phyloP scores from a whole-genome alignment of 2,329 filamentous ascomycete genomes.

The Cladosporium sp. region DNA sequence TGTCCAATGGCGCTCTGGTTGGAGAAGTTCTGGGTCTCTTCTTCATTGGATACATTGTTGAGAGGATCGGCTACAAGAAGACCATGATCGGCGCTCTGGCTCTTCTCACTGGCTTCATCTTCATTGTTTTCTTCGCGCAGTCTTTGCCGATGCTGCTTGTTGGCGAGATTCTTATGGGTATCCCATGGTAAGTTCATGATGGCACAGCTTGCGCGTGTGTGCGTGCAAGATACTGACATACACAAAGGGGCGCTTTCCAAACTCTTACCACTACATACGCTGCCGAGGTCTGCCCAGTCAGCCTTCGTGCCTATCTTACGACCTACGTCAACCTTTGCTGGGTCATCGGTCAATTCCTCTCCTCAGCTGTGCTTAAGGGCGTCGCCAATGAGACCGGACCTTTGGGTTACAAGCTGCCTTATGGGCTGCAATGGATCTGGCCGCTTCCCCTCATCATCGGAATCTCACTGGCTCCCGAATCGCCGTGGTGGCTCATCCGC shows the following conservation, averaged over 20 bases:
- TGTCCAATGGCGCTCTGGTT: constrained; percentile 54
- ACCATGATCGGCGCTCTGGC: constrained; percentile 58
- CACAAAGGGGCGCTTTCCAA: constrained; percentile 16
- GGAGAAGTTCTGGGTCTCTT: constrained; percentile 65
- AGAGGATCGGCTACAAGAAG: constrained; percentile 40
- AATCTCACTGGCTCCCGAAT: constrained; percentile 28
- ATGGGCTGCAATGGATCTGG: constrained; percentile 42
- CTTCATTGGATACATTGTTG: constrained; percentile 62
- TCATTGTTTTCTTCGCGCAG: constrained; percentile 11
- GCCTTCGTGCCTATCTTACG: constrained; percentile 54
- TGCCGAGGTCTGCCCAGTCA: constrained; percentile 59
- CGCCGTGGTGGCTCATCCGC: constrained; percentile 30
- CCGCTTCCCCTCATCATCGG: constrained; percentile 29
- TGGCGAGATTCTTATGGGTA: constrained; percentile 35
- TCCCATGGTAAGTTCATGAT: constrained; percentile 20
- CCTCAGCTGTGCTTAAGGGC: constrained; percentile 32
- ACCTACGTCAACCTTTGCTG: constrained; percentile 60
- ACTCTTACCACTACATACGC: constrained; percentile 56
- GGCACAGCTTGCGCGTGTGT: too few relatives aligned
- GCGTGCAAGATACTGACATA: too few relatives aligned
- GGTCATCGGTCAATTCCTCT: constrained; percentile 58
- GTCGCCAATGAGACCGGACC: constrained; percentile 20
- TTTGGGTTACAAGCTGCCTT: constrained; percentile 39
- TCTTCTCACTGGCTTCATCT: constrained; percentile 53
- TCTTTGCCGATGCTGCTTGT: constrained; percentile 25